Evolutionary conservation across 306 rosid genomes (phyloP).

Genomic region (Rosa lucieae): DNA sequence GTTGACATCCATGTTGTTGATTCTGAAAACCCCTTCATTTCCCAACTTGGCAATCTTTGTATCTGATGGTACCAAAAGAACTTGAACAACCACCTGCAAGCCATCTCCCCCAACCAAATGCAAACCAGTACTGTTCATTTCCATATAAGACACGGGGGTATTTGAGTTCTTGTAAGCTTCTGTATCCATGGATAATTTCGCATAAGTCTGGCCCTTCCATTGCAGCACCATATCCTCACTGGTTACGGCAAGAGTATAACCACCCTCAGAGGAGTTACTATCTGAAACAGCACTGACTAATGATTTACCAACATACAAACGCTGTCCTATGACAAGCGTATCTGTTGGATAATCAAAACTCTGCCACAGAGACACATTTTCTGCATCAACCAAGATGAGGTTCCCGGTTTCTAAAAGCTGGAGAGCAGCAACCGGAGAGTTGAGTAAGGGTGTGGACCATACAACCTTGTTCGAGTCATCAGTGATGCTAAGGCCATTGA

Average conservation of each 20-base stretch:
- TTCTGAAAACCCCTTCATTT: slow-evolving; percentile 6
- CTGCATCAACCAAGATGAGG: not conserved
- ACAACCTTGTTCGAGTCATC: not conserved
- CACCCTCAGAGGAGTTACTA: not conserved
- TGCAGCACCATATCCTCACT: slow-evolving; percentile 10
- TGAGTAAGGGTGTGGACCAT: slow-evolving; percentile 14
- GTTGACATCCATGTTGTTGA: not conserved
- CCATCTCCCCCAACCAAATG: slow-evolving; percentile 3
- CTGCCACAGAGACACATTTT: slow-evolving; percentile 14
- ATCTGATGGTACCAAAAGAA: not conserved
- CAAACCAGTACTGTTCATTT: slow-evolving; percentile 7
- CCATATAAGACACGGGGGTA: slow-evolving; percentile 6
- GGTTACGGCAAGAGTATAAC: not conserved
- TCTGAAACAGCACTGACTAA: not conserved
- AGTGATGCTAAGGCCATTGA: not conserved
- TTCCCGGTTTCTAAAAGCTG: slow-evolving; percentile 23
- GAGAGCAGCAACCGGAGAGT: slow-evolving; percentile 7
- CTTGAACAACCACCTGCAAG: not conserved
- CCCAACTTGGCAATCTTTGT: slow-evolving; percentile 10
- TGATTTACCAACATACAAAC: not conserved
- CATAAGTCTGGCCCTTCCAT: slow-evolving; percentile 20
- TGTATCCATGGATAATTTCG: slow-evolving; percentile 6
- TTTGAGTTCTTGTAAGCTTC: not conserved
- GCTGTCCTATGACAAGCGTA: slow-evolving; percentile 17
- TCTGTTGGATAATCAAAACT: slow-evolving; percentile 16